Evolutionary conservation across 108 stramenopile species (phyloP), one percentile per base, ranked within the genome.

Genomic region (Conticribra weissflogii): DNA sequence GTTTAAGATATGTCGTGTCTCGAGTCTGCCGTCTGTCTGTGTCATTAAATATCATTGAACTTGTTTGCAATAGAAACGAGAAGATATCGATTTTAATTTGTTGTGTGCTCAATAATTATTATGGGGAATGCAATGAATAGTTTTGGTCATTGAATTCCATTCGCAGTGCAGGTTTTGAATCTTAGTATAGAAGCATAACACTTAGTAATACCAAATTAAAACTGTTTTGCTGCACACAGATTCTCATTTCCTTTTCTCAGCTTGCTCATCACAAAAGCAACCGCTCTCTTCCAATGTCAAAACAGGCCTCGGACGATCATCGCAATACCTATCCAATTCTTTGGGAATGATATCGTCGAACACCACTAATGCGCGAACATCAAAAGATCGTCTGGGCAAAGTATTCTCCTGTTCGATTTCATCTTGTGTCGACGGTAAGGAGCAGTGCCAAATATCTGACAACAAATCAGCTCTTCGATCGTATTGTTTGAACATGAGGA

Each of bases 381-480:
- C 86, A 59, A 85, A 88, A 12, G 86, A 88, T 63, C 32, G 41
- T 32, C 86, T 70, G 46, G 79, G 82, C 36, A 57, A 21, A 18
- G n/a, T 19, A 8, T 16, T 27, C 25, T 69, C 29, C 1, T 28
- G 30, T 23, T 47, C 15, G 17, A 14, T 45, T 49, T 3, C 54
- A 2, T 22, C 36, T 2, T 46, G 25, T n/a, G n/a, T 16, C 30
- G 32, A 16, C 7, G 56, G 8, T 14, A 88, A 21, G 12, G 84
- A 75, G 46, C 76, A 85, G 36, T 87, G 86, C 82, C 82, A 85
- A 4, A 87, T 18, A 57, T 88, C 86, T 0, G 79, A 85, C n/a
- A 63, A 44, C 33, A 74, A 58, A 0, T 41, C 52, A 12, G 52
- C 24, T 27, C 48, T 41, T 31, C 84, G 79, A 68, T 88, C 86